Conservation (phyloP, 2,329 filamentous ascomycete species). For the Aspergillus bombycis region DNA sequence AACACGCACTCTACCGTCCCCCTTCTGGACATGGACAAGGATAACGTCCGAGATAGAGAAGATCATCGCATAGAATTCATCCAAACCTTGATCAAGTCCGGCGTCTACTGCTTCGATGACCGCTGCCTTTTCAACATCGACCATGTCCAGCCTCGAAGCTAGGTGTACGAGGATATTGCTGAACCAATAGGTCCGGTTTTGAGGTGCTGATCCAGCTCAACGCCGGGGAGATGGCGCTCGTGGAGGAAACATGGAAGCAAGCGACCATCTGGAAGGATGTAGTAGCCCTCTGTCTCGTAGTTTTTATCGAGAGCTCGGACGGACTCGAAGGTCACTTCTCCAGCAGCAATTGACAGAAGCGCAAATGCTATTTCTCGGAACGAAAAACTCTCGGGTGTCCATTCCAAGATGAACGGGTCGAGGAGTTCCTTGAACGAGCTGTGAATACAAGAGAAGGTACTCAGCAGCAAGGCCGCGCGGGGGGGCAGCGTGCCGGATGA, state of each 20-base stretch:
- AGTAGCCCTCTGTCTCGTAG: constrained; percentile 20
- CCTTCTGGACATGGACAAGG: constrained; percentile 16
- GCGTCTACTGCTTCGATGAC: constrained; percentile 16
- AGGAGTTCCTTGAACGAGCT: constrained; percentile 11
- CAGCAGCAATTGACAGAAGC: constrained; percentile 21
- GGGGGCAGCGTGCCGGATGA: background rate
- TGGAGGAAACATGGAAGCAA: constrained; percentile 20
- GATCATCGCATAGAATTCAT: constrained; percentile 20
- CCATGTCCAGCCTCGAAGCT: constrained; percentile 15
- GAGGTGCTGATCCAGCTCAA: constrained; percentile 20
- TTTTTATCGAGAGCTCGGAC: constrained; percentile 8
- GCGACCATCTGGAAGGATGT: constrained; percentile 7
- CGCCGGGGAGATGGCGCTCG: constrained; percentile 19
- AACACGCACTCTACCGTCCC: constrained; percentile 9
- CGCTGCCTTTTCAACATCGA: constrained; percentile 20
- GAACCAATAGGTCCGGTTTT: constrained; percentile 19
- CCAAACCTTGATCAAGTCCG: constrained; percentile 17
- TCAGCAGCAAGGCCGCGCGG: constrained; percentile 13
- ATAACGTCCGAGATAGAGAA: constrained; percentile 23
- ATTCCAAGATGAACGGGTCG: constrained; percentile 14
- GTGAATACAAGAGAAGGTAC: background rate
- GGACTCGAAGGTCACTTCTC: constrained; percentile 16
- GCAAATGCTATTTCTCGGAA: constrained; percentile 24
- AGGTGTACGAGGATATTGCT: constrained; percentile 20
- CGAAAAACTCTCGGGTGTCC: constrained; percentile 15